Evolutionary conservation across 805 yeast species (phyloP), one percentile per base, ranked within the genome.

Genomic region (Saccharomycopsis sp.): DNA sequence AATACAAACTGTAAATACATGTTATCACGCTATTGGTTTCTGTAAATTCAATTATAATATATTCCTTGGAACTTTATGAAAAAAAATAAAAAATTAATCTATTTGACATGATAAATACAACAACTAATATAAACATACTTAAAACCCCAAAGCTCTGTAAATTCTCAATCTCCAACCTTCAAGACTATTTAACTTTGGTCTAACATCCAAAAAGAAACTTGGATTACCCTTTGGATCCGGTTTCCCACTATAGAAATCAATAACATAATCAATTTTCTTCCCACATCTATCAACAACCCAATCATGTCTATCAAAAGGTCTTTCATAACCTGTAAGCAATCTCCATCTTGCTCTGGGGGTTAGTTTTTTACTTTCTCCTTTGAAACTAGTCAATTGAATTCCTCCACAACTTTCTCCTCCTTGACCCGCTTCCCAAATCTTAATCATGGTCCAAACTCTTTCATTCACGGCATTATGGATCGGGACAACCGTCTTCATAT

Each of bases 291-390:
- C 77, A 9, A 89, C 70, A 5, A 71, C 66, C 98, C 98, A 89
- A 60, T 89, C 98, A 56, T 89, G 98, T 52, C 98, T 72, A 60
- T 89, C 98, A 61, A 89, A 89, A 0, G 98, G 98, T 46, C 71
- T 71, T 37, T 75, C 76, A 42, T 72, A 67, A 0, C 95, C 95
- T 38, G 84, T 52, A 29, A 76, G 54, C 39, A 72, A 59, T 44
- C 78, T 72, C 45, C 81, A 64, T 46, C 84, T 69, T 0, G 97
- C 97, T 51, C 92, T 69, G 4, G 98, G 98, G 0, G 96, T 86
- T 31, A 86, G 52, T 51, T 82, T 81, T 48, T 76, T 73, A 35
- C 88, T 76, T 55, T 92, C 94, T 5, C 97, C 98, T 58, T 82
- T 79, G 61, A 89, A 89, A 49, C 85, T 77, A 1, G 92, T 78